A percentile compares a stretch with the other conserved stretches of the same genome.
Evolutionary conservation across 2,329 filamentous ascomycete species (phyloP).

Genomic region (Ceratocystis alfenasii): DNA sequence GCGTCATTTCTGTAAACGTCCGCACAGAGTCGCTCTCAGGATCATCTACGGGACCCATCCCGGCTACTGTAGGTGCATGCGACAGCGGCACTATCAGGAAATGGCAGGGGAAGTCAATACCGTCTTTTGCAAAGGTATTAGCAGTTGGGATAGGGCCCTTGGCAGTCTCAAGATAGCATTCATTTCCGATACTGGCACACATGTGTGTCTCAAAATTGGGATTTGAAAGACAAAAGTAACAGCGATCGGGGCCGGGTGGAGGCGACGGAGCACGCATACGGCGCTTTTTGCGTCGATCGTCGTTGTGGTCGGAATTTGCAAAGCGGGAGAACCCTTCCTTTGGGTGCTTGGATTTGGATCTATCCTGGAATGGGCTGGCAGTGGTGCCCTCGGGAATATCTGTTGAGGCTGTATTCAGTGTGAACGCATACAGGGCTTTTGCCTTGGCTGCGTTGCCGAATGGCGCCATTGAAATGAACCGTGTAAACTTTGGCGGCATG

Average conservation of each 20-base stretch:
- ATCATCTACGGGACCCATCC: conserved; percentile 46
- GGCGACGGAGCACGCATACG: conserved; percentile 41
- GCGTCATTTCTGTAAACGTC: conserved; percentile 69
- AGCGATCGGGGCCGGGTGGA: conserved; percentile 61
- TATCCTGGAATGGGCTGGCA: conserved; percentile 51
- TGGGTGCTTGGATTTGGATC: neutral
- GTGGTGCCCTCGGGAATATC: conserved; percentile 60
- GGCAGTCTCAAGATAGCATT: conserved; percentile 79
- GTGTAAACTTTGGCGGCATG: conserved; percentile 43
- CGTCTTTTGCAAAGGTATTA: conserved; percentile 51
- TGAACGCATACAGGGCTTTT: conserved; percentile 71
- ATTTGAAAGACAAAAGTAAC: conserved; percentile 94
- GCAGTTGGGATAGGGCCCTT: conserved; percentile 74
- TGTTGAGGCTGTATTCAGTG: conserved; percentile 35
- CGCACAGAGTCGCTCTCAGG: conserved; percentile 43
- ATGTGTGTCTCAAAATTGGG: conserved; percentile 74
- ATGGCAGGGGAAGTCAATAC: conserved; percentile 67
- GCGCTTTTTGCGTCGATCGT: conserved; percentile 35
- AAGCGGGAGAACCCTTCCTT: conserved; percentile 26
- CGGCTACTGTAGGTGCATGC: conserved; percentile 63
- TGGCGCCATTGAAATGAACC: conserved; percentile 80
- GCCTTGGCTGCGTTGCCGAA: conserved; percentile 65
- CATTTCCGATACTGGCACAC: conserved; percentile 76
- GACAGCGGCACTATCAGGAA: conserved; percentile 82
- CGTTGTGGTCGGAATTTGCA: conserved; percentile 31